A percentile compares a stretch with the other conserved stretches of the same genome.
phyloP scores from a whole-genome alignment of 2,329 filamentous ascomycete species.

The Sphaerostilbella broomeana region DNA sequence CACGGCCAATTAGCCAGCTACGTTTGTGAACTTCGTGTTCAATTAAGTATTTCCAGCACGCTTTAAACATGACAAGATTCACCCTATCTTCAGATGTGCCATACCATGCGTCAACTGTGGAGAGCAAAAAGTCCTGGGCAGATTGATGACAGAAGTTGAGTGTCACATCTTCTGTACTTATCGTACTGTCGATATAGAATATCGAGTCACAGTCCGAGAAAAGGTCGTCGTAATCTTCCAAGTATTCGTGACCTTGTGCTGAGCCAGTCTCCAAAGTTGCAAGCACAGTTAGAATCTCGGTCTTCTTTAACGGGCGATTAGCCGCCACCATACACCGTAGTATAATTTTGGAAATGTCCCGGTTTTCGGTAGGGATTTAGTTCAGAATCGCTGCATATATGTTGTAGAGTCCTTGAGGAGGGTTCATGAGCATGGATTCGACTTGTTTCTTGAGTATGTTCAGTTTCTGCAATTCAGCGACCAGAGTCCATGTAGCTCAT shows the following conservation, averaged over 20 bases:
- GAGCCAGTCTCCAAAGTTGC: constrained; percentile 4
- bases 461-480: not conserved
- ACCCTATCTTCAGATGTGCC: constrained; percentile 2
- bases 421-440: constrained; percentile 2
- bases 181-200: not conserved
- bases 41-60: constrained; percentile 9
- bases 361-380: not conserved
- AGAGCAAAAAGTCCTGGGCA: constrained; percentile 13
- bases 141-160: constrained; percentile 14
- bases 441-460: not conserved
- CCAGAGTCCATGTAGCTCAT: not conserved
- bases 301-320: constrained; percentile 5
- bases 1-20: not conserved
- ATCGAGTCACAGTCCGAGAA: constrained; percentile 8
- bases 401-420: constrained; percentile 10
- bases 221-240: constrained; percentile 9
- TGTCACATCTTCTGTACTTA: not conserved
- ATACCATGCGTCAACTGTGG: constrained; percentile 2
- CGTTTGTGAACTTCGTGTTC: constrained; percentile 1
- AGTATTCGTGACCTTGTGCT: constrained; percentile 1
- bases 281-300: constrained; percentile 5
- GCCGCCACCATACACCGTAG: constrained; percentile 10
- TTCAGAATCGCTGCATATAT: constrained; percentile 10
- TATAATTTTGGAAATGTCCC: constrained; percentile 8
- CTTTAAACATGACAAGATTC: constrained; percentile 7